Conservation (phyloP, 768 basidiomycete genomes). For the Boletus speciosus region DNA sequence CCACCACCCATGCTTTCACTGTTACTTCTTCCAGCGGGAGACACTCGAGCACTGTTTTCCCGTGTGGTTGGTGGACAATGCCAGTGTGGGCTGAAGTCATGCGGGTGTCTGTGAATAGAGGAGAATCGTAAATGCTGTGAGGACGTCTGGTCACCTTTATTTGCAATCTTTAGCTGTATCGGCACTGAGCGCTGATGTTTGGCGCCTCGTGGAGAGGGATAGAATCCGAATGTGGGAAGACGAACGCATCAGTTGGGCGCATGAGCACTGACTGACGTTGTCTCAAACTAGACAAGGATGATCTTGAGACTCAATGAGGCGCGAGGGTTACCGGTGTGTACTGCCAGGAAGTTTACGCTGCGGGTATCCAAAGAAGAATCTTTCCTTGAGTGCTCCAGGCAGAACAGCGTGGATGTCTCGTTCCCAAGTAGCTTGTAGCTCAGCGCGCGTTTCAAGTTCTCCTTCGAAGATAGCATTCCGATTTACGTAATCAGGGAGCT, state of each 20-base stretch:
- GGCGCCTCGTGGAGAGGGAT: slow-evolving; percentile 2
- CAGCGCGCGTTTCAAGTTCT: background rate
- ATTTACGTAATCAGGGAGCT: no score
- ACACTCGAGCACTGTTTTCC: slow-evolving; percentile 23
- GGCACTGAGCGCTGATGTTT: background rate
- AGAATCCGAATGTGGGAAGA: slow-evolving; percentile 5
- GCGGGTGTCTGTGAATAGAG: background rate
- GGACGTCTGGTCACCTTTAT: slow-evolving; percentile 8
- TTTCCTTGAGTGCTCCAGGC: background rate
- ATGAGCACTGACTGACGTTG: slow-evolving; percentile 1
- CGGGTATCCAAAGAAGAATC: slow-evolving; percentile 11
- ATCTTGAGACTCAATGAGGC: background rate
- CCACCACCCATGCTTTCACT: slow-evolving; percentile 41
- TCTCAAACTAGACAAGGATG: background rate
- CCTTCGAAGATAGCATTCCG: no score
- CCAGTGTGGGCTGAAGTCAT: slow-evolving; percentile 25
- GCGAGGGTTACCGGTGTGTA: no score
- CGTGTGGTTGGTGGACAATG: slow-evolving; percentile 30
- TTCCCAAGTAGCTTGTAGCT: background rate
- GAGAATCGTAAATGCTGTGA: slow-evolving; percentile 4
- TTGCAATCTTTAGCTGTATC: slow-evolving; percentile 6
- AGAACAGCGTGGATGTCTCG: background rate
- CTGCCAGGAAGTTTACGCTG: no score
- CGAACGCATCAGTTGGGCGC: background rate
- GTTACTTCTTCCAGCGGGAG: slow-evolving; percentile 42